Base-by-base conservation (phyloP, 768 basidiomycete species). In the Tylopilus sp. region DNA sequence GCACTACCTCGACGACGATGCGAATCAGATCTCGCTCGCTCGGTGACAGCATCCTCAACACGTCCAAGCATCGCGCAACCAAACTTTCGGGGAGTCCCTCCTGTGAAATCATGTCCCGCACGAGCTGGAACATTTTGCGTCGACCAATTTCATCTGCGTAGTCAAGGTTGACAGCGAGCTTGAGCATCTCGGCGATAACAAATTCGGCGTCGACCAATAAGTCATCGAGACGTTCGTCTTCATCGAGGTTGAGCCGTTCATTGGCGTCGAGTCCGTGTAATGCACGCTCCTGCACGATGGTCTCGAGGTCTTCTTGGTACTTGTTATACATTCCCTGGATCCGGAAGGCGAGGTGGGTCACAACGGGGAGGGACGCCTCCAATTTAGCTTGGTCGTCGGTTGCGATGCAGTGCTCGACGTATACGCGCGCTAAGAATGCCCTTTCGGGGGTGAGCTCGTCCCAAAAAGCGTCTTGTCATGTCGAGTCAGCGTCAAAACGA, bases 131-230 rank as follows among this genome's bases (percentile, higher is more conserved):
- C 86, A 94, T 93, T 69, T 88, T 88, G 52, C 92, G 72, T 52
- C 92, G 72, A 4, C 95, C 95, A 52, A 88, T 89, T 68, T 97
- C 93, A 70, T 98, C 95, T 0, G 85, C 80, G 60, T 95, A 98
- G 67, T 98, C 95, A 23, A 93, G 73, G 53, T 86, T 80, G 3
- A 87, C 76, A 0, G 90, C 89, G 26, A 95, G 71, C 58, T 77
- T 79, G 21, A 97, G 77, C 67, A 98, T 77, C 67, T 98, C 91
- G 0, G 81, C 75, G n/a, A 95, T 75, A 7, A 92, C 71, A 50
- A 88, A 84, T 59, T 86, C 83, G 31, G 55, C 38, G 9, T 60
- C 52, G 18, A 54, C 43, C 12, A 64, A 49, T 2, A 52, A 18
- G 10, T 73, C 76, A 23, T 80, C 76, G 4, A 73, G 57, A 15